A percentile compares a stretch with the other conserved stretches of the same genome.
Evolutionary conservation across 176 grass and related monocot genomes (phyloP).

Genomic region (Cocos nucifera): DNA sequence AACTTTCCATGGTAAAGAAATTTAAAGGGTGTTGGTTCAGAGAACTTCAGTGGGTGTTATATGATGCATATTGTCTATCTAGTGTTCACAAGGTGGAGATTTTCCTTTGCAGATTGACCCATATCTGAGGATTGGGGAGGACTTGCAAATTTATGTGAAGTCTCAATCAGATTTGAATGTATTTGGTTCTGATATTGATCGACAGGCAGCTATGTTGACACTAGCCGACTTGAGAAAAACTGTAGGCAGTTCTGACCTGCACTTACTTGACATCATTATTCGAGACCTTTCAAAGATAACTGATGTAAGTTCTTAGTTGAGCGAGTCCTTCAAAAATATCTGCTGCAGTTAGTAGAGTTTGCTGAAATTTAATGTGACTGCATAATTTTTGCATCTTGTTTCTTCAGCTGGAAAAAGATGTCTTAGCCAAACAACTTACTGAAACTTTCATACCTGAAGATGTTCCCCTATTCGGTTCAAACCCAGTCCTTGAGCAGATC

Average conservation of each 20-base stretch:
- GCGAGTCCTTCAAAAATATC: no score
- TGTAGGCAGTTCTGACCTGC: conserved; percentile 40
- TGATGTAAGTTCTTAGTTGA: conserved; percentile 37
- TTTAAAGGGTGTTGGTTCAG: no score
- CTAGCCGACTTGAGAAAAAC: conserved; percentile 45
- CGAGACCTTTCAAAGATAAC: conserved; percentile 46
- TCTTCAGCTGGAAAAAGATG: conserved; percentile 56
- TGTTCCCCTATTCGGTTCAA: conserved; percentile 66
- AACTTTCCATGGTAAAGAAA: no score
- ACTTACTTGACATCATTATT: conserved; percentile 49
- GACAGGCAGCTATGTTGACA: conserved; percentile 46
- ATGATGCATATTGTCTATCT: no score
- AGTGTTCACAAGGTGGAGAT: no score
- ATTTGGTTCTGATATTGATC: conserved; percentile 70
- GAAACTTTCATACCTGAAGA: conserved; percentile 85
- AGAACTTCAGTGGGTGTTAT: no score
- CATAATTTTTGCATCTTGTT: conserved; percentile 7
- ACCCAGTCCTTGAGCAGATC: conserved; percentile 63
- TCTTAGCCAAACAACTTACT: conserved; percentile 39
- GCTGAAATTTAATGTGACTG: conserved; percentile 7
- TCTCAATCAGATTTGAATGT: conserved; percentile 65
- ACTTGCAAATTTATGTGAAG: conserved; percentile 77
- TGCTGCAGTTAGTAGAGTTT: not conserved
- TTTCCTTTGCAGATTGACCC: conserved; percentile 62
- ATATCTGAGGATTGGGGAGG: conserved; percentile 81